phyloP scores from a whole-genome alignment of 345 rosid genomes.

The Syzygium grande region DNA sequence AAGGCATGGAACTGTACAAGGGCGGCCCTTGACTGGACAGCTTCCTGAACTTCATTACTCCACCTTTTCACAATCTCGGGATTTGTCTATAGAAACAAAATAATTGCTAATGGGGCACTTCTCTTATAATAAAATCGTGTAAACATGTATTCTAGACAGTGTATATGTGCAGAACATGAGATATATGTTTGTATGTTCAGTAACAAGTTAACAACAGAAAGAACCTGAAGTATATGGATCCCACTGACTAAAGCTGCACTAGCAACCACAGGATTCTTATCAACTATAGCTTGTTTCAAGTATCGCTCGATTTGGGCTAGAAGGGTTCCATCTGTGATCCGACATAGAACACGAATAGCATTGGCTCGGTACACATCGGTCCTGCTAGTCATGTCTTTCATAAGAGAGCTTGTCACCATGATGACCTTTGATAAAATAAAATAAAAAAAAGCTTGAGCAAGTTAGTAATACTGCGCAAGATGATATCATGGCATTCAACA shows the following conservation, averaged over 20 bases:
- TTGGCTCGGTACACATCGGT: slow-evolving; percentile 97
- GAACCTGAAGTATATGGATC: slow-evolving; percentile 90
- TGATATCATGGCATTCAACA: neutral
- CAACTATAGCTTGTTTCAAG: slow-evolving; percentile 97
- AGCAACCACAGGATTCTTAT: slow-evolving; percentile 96
- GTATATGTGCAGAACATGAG: neutral
- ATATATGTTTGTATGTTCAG: neutral
- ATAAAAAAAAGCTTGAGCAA: neutral
- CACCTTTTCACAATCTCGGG: slow-evolving; percentile 96
- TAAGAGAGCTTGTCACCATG: slow-evolving; percentile 93
- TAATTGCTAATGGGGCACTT: neutral
- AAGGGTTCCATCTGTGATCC: slow-evolving; percentile 87
- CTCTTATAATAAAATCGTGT: neutral
- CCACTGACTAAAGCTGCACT: slow-evolving; percentile 99
- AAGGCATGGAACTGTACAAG: slow-evolving; percentile 98
- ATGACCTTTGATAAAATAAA: slow-evolving; percentile 48
- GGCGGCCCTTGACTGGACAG: slow-evolving; percentile 93
- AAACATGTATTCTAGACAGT: neutral
- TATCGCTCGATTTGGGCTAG: slow-evolving; percentile 91
- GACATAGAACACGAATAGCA: slow-evolving; percentile 97
- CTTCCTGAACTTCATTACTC: slow-evolving; percentile 99
- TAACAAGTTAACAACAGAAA: neutral
- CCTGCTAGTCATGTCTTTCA: slow-evolving; percentile 99
- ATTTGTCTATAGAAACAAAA: slow-evolving; percentile 41
- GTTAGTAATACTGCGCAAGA: neutral